phyloP scores from a whole-genome alignment of 495 filamentous ascomycete genomes.

The Amphirosellinia nigrospora region DNA sequence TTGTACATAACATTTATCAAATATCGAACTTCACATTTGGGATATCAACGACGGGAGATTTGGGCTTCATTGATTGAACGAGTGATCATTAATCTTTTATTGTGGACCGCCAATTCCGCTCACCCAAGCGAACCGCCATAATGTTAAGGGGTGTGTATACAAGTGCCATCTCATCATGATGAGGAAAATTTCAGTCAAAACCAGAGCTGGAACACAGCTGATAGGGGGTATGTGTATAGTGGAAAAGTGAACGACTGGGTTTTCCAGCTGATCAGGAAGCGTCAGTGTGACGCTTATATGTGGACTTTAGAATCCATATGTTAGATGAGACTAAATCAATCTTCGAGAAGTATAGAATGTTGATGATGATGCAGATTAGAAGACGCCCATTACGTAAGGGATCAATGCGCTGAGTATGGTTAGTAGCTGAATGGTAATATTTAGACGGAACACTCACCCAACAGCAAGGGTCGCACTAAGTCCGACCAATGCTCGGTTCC shows the following conservation, averaged over 20 bases:
- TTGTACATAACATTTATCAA: background rate
- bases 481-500: slow-evolving; percentile 82
- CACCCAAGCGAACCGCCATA: slow-evolving; percentile 24
- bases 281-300: slow-evolving; percentile 13
- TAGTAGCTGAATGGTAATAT: slow-evolving; percentile 27
- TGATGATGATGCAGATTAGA: slow-evolving; percentile 33
- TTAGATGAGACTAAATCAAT: slow-evolving; percentile 22
- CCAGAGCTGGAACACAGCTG: slow-evolving; percentile 25
- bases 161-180: slow-evolving; percentile 35
- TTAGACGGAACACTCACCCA: slow-evolving; percentile 69
- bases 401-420: slow-evolving; percentile 56
- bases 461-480: slow-evolving; percentile 83
- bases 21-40: background rate
- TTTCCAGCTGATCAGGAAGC: slow-evolving; percentile 29
- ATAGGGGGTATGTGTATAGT: slow-evolving; percentile 39
- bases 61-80: background rate
- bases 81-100: slow-evolving; percentile 35
- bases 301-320: slow-evolving; percentile 22
- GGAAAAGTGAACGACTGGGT: slow-evolving; percentile 28
- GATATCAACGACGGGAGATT: background rate
- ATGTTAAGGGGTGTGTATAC: slow-evolving; percentile 35
- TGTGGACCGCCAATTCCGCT: slow-evolving; percentile 30
- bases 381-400: slow-evolving; percentile 60
- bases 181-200: slow-evolving; percentile 32
- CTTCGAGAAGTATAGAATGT: slow-evolving; percentile 1